Evolutionary conservation across 2,329 filamentous ascomycete genomes (phyloP), one percentile per base, ranked within the genome.

Genomic region (Aspergillus calidoustus): DNA sequence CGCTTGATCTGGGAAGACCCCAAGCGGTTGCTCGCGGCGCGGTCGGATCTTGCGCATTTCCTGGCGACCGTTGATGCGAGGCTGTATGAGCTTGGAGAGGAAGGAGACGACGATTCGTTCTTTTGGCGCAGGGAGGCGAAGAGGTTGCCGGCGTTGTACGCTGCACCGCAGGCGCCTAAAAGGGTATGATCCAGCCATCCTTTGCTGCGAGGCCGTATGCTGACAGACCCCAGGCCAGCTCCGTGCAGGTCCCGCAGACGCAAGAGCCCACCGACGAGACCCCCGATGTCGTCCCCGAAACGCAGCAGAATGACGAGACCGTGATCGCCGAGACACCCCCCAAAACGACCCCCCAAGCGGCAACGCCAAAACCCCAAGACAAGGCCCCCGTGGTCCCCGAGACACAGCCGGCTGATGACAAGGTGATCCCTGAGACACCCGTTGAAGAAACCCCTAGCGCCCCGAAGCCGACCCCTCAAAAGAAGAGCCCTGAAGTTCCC

Each of bases 41-140:
- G 52, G 5, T 44, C 52, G 22, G 52, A 54, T 7, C 52, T 54
- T 11, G 52, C 52, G 17, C 34, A 44, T 17, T 54, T 54, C 19
- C 38, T 43, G 3, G 15, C 34, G 3, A 46, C 46, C n/a, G 41
- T 30, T 6, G 52, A 54, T n/a, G 19, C 52, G n/a, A 38, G 52
- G 1, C 38, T 54, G 11, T 44, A 7, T 17, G 52, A 54, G 23
- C 15, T 54, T 19, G 52, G 52, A 7, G 4, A 22, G 15, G 52
- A 5, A 0, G 17, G 25, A 7, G 7, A 59, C 7, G 30, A 17
- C 13, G 52, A 54, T 9, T 44, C 25, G 11, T 9, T 44, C 5
- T 54, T 54, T 6, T 54, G 52, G 52, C 17, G 44, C 38, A 22
- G 4, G 1, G 52, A 54, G 38, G 52, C 38, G 6, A 19, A 23